phyloP scores from a whole-genome alignment of 345 rosid species.

The Euphorbia tirucalli region DNA sequence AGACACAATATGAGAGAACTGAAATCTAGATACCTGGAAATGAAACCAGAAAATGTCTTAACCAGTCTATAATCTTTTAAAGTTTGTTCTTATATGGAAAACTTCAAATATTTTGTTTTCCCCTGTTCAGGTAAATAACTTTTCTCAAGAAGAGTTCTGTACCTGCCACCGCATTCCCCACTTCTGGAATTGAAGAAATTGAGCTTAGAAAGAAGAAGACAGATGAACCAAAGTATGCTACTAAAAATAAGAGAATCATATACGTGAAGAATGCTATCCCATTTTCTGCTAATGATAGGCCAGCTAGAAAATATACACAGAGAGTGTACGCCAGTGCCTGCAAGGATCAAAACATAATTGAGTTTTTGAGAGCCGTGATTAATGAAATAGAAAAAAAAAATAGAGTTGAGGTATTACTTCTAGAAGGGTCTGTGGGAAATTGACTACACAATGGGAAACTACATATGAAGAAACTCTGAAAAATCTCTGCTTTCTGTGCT shows the following conservation, averaged over 20 bases:
- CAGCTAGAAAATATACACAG: conserved; percentile 29
- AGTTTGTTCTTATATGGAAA: background rate
- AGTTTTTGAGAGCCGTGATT: conserved; percentile 6
- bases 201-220: conserved; percentile 32
- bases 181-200: conserved; percentile 38
- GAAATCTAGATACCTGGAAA: background rate
- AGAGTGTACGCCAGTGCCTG: conserved; percentile 30
- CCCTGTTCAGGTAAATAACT: background rate
- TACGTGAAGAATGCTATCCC: conserved; percentile 25
- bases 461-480: conserved; percentile 36
- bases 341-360: conserved; percentile 11
- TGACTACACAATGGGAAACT: conserved; percentile 34
- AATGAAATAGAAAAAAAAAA: background rate
- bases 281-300: conserved; percentile 25
- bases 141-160: conserved; percentile 7
- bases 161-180: conserved; percentile 41
- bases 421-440: conserved; percentile 34
- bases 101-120: background rate
- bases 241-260: conserved; percentile 23
- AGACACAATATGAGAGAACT: background rate
- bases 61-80: background rate
- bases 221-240: conserved; percentile 34
- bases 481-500: conserved; percentile 34
- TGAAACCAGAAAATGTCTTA: background rate
- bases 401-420: conserved; percentile 19